Evolutionary conservation across 805 yeast species (phyloP), one percentile per base, ranked within the genome.

Genomic region (Candida maesae): DNA sequence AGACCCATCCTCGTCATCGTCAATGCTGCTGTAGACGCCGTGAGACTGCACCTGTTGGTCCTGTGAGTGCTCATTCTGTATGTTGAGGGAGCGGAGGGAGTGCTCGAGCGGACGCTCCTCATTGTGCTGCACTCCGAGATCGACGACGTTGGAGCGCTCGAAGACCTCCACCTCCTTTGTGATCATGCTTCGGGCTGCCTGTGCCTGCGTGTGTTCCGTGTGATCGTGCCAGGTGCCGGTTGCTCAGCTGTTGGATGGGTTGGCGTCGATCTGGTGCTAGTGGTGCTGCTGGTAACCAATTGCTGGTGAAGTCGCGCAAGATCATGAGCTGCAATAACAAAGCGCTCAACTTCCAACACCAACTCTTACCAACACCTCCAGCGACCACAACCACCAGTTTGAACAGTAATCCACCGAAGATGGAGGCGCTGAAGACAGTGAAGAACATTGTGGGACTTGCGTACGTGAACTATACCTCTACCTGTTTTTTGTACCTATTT

Each of bases 121-220:
- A 21, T 34, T 44, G 9, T 56, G 52, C 41, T 58, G 63, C 1
- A 55, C 38, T 6, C 65, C 64, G 36, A 60, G 49, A 30, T 60
- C 65, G 29, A 59, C 63, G 3, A 60, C 49, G 28, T 60, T 60
- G 6, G 61, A 61, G 49, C 53, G 48, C 44, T 60, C 64, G 39
- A 60, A 60, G 21, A 58, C 47, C 44, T 60, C 64, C 5, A 61
- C 62, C 37, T 58, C 63, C 32, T 49, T 52, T 14, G 51, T 38
- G 17, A 52, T 36, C 55, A 52, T 50, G 18, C 5, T 16, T n/a
- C 13, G 7, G 7, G n/a, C n/a, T n/a, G n/a, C n/a, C n/a, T n/a
- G n/a, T n/a, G n/a, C n/a, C n/a, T n/a, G n/a, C n/a, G n/a, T n/a
- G n/a, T n/a, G n/a, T n/a, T n/a, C n/a, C n/a, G n/a, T n/a, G n/a